These are phyloP conservation scores for Venturia oleaginea DNA, from an alignment of 2,329 filamentous ascomycete species.

Conservation along the genomic window DNA sequence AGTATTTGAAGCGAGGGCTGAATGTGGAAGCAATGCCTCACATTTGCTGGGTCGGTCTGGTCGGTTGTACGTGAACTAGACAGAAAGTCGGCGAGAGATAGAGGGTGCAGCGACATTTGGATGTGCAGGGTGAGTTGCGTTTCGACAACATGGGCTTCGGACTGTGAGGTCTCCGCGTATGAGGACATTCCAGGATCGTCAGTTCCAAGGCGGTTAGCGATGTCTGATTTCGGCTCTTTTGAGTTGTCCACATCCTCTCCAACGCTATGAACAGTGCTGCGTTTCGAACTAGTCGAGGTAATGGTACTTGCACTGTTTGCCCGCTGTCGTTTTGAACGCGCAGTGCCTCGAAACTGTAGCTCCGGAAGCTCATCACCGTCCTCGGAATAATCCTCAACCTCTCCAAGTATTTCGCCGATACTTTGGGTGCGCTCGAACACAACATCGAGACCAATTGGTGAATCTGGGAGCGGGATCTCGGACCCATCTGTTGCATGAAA, in stretches of 20 bases:
- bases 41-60: slow-evolving; percentile 14
- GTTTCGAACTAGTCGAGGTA: slow-evolving; percentile 34
- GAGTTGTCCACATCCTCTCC: slow-evolving; percentile 36
- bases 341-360: slow-evolving; percentile 11
- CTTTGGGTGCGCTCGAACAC: slow-evolving; percentile 12
- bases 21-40: slow-evolving; percentile 54
- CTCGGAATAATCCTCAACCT: slow-evolving; percentile 2
- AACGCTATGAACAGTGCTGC: slow-evolving; percentile 27
- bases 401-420: slow-evolving; percentile 3
- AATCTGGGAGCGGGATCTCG: background rate
- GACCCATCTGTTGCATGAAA: background rate
- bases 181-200: slow-evolving; percentile 11
- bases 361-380: slow-evolving; percentile 17
- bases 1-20: slow-evolving; percentile 48
- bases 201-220: background rate
- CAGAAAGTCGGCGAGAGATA: slow-evolving; percentile 52
- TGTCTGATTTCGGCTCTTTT: slow-evolving; percentile 37
- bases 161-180: slow-evolving; percentile 8
- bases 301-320: slow-evolving; percentile 28
- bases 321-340: slow-evolving; percentile 19
- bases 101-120: slow-evolving; percentile 58
- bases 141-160: slow-evolving; percentile 1
- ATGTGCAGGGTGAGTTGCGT: slow-evolving; percentile 48
- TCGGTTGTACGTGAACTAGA: slow-evolving; percentile 12
- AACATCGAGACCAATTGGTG: slow-evolving; percentile 2